Base-by-base conservation (phyloP, 1,284 basidiomycete species). In the Coniferiporia weirii region DNA sequence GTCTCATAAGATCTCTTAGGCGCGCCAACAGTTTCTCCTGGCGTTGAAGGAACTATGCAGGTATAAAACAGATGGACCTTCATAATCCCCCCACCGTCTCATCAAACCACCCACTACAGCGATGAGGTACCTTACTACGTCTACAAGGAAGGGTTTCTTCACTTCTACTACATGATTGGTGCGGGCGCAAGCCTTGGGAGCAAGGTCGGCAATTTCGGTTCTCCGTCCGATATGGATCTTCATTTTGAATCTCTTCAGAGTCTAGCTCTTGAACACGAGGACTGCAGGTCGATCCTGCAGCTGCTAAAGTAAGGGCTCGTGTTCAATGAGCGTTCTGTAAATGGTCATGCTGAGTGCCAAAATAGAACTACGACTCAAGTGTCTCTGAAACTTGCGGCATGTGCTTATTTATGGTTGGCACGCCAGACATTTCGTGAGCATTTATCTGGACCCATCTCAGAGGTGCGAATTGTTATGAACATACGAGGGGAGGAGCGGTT, bases 131-230 rank as follows among this genome's bases (percentile, higher is more conserved):
- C 59, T 6, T 60, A 46, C 22, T 17, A n/a, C 3, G 20, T 56
- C 17, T 46, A 54, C 8, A 52, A 56, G 22, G 32, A 51, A 38
- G 59, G 54, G 7, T 43, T 60, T 43, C n/a, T 22, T 32, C 34
- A 46, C 10, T 60, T 60, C 59, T 54, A 56, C 45, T 56, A 56
- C 35, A 56, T 60, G 40, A 34, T 60, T 15, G 59, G 40, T 3
- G 59, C 59, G 13, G 59, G 48, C 2, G 54, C 59, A 17, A 56
- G 50, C 48, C 43, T 60, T 8, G 43, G 43, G 38, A 34, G 17
- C 4, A 60, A 60, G 49, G 59, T 56, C 20, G 20, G 57, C 44
- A 19, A 12, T 20, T 35, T 10, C 8, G 17, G 8, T 20, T 35
- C 4, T 52, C 34, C 53, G 13, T 49, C 7, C 12, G 32, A 9